These are phyloP conservation scores for Ramalina peruviana DNA, from an alignment of 495 filamentous ascomycete species.

Conservation along the genomic window DNA sequence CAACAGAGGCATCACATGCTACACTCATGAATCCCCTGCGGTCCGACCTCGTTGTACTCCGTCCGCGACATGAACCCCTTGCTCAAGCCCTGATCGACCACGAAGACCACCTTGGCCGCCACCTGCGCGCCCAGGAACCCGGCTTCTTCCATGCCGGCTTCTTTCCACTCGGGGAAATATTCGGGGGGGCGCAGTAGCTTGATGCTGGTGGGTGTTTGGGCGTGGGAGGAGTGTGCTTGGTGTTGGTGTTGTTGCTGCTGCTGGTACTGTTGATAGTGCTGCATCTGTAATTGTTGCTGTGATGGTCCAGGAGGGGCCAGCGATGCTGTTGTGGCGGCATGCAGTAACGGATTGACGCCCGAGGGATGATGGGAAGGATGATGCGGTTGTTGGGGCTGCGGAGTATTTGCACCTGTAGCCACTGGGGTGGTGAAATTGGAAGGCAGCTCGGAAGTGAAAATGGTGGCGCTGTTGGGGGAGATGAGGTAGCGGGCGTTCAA, in stretches of 20 bases:
- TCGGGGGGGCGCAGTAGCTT: conserved; percentile 65
- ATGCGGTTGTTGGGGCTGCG: conserved; percentile 32
- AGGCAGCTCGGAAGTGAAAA: conserved; percentile 92
- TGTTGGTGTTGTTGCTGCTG: conserved; percentile 17
- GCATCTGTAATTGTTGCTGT: conserved; percentile 18
- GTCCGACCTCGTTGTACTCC: conserved; percentile 69
- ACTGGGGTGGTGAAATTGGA: conserved; percentile 79
- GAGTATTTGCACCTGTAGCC: conserved; percentile 85
- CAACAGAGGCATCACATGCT: conserved; percentile 1
- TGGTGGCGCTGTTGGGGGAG: conserved; percentile 78
- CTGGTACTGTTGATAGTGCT: conserved; percentile 32
- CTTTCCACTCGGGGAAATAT: conserved; percentile 91
- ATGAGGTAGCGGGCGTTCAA: conserved; percentile 74
- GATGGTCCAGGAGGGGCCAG: conserved; percentile 16
- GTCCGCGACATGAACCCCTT: conserved; percentile 60
- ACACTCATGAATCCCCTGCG: conserved; percentile 50
- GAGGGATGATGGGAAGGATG: conserved; percentile 29
- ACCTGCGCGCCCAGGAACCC: conserved; percentile 71
- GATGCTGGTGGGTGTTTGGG: conserved; percentile 79
- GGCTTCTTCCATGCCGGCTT: conserved; percentile 61
- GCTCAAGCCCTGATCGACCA: conserved; percentile 53
- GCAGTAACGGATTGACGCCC: conserved; percentile 79
- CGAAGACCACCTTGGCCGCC: conserved; percentile 59
- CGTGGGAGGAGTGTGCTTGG: conserved; percentile 59
- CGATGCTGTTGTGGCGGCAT: conserved; percentile 73